Base-by-base conservation (phyloP, 2,329 filamentous ascomycete genomes). In the Aspergillus fumigatus region DNA sequence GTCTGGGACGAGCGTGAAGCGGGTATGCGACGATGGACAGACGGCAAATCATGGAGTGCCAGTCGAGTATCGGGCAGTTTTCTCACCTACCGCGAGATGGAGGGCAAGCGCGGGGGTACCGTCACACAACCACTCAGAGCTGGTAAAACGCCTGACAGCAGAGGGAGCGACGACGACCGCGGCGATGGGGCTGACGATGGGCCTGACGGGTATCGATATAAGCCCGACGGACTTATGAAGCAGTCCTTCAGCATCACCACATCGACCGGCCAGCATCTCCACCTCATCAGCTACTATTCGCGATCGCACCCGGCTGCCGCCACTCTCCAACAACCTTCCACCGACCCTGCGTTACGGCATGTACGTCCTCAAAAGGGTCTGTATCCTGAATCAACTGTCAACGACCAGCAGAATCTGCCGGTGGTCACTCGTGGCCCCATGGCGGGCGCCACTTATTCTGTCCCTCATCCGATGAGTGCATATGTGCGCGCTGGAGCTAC, bases 1-100 rank as follows among this genome's bases (percentile, higher is more conserved):
- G 94, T 99, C n/a, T 99, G 94, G 94, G 94, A 99, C 74, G 94
- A 99, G 80, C 83, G 93, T 66, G 94, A 99, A 79, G 94, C 94
- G 10, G 94, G 94, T 64, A 99, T 99, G 94, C 84, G 94, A 69
- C 83, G 94, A 74, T 99, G 94, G 94, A 99, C 94, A 0, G 94
- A 99, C 67, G 94, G 94, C 55, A 99, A 99, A 75, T 97, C 93
- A 38, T 99, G 94, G 94, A 97, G 93, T 70, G 94, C 94, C 35
- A 97, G 93, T 77, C 86, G 94, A 60, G 94, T 99, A 0, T 97
- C 93, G 0, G 94, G 94, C 52, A 97, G 94, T 78, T 99, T 99
- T 73, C 77, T 99, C 58, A 97, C 94, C 7, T 99, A 99, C 71
- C 84, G 94, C 41, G 94, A 99, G 72, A 99, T 99, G 94, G 94